Conservation (phyloP, 768 basidiomycete species). For the Clavaria fumosa region DNA sequence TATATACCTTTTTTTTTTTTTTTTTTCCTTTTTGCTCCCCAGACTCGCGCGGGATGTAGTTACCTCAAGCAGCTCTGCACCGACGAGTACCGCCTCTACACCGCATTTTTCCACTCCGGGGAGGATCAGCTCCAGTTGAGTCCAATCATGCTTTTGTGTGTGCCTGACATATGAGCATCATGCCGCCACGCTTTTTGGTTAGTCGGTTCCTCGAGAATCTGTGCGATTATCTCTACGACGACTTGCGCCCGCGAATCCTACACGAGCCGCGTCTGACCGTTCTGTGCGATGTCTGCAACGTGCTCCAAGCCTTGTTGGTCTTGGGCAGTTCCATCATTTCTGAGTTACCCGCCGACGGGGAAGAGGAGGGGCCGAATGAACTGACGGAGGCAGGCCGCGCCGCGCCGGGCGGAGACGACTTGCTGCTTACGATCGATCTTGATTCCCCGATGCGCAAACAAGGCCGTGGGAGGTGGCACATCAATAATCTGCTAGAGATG, state of each 20-base stretch:
- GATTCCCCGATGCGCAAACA: conserved; percentile 18
- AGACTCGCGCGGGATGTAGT: conserved; percentile 87
- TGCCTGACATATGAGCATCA: too few relatives aligned
- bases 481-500: conserved; percentile 71
- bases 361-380: too few relatives aligned
- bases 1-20: not conserved
- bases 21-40: conserved; percentile 4
- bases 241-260: conserved; percentile 86
- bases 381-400: too few relatives aligned
- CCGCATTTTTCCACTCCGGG: conserved; percentile 77
- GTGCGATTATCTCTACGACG: conserved; percentile 91
- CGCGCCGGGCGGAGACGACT: too few relatives aligned
- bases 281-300: conserved; percentile 91
- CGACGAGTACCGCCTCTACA: conserved; percentile 78
- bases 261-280: conserved; percentile 81
- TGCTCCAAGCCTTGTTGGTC: conserved; percentile 92
- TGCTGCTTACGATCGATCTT: conserved; percentile 27
- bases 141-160: too few relatives aligned
- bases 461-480: conserved; percentile 52
- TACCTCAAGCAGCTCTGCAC: conserved; percentile 85
- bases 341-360: conserved; percentile 19
- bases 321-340: conserved; percentile 44
- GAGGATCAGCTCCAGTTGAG: conserved; percentile 45
- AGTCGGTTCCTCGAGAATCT: conserved; percentile 84
- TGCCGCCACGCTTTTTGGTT: conserved; percentile 2